These are phyloP conservation scores for Conticribra weissflogii DNA, from an alignment of 108 stramenopile genomes.

Conservation along the genomic window DNA sequence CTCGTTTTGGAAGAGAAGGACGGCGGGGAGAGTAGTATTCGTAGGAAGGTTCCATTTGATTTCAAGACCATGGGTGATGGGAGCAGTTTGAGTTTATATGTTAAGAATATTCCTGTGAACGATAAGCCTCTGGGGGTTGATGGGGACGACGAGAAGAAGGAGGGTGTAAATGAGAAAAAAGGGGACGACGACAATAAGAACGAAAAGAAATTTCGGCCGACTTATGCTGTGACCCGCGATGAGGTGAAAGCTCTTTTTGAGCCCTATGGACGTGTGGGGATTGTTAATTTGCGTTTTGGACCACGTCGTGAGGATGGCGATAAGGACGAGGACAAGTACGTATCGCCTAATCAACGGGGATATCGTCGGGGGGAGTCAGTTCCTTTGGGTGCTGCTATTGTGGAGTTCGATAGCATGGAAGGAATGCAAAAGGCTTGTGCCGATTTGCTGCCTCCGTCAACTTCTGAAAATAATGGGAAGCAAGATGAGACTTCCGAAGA, in stretches of 20 bases:
- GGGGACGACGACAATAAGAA: slow-evolving; percentile 25
- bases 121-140: slow-evolving; percentile 52
- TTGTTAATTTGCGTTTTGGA: slow-evolving; percentile 66
- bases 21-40: slow-evolving; percentile 55
- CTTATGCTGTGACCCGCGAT: slow-evolving; percentile 68
- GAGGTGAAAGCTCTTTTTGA: slow-evolving; percentile 72
- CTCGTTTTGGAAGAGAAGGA: slow-evolving; percentile 56
- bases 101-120: slow-evolving; percentile 71
- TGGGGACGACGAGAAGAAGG: slow-evolving; percentile 39
- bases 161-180: too few relatives aligned
- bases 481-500: slow-evolving; percentile 3
- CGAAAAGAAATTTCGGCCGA: slow-evolving; percentile 6
- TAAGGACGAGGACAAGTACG: slow-evolving; percentile 26
- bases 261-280: slow-evolving; percentile 71
- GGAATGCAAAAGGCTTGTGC: slow-evolving; percentile 81
- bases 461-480: neutral
- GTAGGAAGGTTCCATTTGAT: slow-evolving; percentile 69
- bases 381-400: slow-evolving; percentile 69
- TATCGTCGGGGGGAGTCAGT: slow-evolving; percentile 10
- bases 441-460: slow-evolving; percentile 51
- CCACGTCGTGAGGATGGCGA: slow-evolving; percentile 1
- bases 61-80: slow-evolving; percentile 72
- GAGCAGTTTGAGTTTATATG: slow-evolving; percentile 63
- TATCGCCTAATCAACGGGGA: slow-evolving; percentile 17
- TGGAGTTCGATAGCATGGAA: slow-evolving; percentile 84